Evolutionary conservation across 768 basidiomycete genomes (phyloP).

Genomic region (Melanogaster broomeanus): DNA sequence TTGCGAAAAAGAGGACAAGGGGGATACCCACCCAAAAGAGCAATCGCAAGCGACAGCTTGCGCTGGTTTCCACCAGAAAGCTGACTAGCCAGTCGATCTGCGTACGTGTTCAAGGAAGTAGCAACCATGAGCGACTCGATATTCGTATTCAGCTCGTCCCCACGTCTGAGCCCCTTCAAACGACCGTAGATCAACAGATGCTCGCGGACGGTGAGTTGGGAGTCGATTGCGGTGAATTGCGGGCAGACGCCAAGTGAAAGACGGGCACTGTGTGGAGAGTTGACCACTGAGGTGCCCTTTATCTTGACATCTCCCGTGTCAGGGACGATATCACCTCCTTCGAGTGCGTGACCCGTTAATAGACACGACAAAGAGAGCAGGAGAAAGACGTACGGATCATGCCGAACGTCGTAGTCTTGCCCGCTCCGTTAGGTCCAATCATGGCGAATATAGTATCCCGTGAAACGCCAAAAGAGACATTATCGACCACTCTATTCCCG

Average conservation of each 20-base stretch:
- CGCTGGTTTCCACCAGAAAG: conserved; percentile 81
- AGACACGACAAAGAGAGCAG: neutral
- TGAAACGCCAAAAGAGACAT: conserved; percentile 69
- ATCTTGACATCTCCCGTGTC: conserved; percentile 71
- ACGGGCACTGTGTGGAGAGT: conserved; percentile 63
- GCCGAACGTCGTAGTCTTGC: conserved; percentile 82
- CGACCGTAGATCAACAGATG: conserved; percentile 73
- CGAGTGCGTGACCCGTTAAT: neutral
- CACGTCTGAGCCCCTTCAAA: conserved; percentile 63
- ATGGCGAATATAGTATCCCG: conserved; percentile 68
- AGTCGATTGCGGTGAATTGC: conserved; percentile 82
- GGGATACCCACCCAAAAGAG: conserved; percentile 56
- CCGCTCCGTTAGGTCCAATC: conserved; percentile 82
- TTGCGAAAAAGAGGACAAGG: neutral
- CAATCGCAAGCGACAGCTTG: conserved; percentile 74
- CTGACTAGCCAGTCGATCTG: conserved; percentile 70
- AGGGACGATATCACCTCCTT: conserved; percentile 70
- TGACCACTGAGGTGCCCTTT: conserved; percentile 63
- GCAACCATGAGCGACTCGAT: conserved; percentile 59
- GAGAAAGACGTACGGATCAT: conserved; percentile 60
- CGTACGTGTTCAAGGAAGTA: conserved; percentile 59
- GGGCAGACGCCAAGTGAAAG: conserved; percentile 79
- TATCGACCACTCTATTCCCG: conserved; percentile 62
- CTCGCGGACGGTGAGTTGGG: conserved; percentile 75
- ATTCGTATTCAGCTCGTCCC: conserved; percentile 50